Conservation (phyloP, 2,329 filamentous ascomycete genomes). For the Hypoxylon sp. region DNA sequence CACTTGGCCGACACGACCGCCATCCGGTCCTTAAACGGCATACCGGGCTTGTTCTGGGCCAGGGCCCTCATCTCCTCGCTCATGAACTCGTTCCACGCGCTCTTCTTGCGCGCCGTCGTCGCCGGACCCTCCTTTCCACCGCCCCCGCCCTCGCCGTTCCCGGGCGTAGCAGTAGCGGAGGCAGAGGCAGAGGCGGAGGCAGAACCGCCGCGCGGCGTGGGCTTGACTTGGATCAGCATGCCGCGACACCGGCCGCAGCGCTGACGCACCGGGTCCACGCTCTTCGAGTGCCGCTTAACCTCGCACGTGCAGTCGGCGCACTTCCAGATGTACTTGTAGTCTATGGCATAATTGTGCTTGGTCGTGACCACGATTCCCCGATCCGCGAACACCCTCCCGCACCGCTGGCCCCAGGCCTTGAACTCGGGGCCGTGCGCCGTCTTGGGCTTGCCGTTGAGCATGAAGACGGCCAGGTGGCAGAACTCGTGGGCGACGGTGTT, state of each 20-base stretch:
- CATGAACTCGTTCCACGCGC: conserved; percentile 53
- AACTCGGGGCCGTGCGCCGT: conserved; percentile 88
- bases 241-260: conserved; percentile 83
- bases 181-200: conserved; percentile 25
- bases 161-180: conserved; percentile 29
- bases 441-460: conserved; percentile 80
- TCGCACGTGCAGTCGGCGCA: conserved; percentile 77
- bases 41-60: conserved; percentile 45
- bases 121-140: conserved; percentile 22
- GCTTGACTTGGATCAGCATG: conserved; percentile 80
- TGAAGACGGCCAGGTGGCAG: conserved; percentile 93
- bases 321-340: conserved; percentile 91
- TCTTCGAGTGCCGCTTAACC: conserved; percentile 88
- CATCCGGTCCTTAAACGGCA: conserved; percentile 76
- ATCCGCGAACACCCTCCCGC: conserved; percentile 67
- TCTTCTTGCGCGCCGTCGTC: conserved; percentile 48
- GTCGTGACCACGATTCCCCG: conserved; percentile 84
- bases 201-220: conserved; percentile 69
- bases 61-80: conserved; percentile 47
- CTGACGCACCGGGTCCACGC: conserved; percentile 78
- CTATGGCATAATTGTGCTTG: conserved; percentile 89
- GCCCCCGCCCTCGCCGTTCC: conserved; percentile 24
- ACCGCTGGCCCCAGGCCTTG: conserved; percentile 76
- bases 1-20: conserved; percentile 68
- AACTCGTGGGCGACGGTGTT: conserved; percentile 98